Percentiles rank a stretch among this genome's conserved stretches.
phyloP scores from a whole-genome alignment of 192 early-diverging fungal species.

The Irineochytrium annulatum region DNA sequence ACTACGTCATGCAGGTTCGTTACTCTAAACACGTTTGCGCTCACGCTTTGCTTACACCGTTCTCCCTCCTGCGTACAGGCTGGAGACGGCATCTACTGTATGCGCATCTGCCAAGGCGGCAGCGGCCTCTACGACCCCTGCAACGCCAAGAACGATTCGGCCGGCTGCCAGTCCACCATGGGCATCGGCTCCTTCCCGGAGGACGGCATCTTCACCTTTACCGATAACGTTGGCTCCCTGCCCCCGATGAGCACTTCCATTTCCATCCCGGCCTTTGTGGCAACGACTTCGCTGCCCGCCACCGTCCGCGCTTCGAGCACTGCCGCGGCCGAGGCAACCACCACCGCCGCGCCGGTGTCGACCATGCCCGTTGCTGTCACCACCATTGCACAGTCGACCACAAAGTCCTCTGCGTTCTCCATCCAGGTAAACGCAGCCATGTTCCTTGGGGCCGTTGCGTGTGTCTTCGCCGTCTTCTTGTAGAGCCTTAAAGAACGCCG shows the following conservation, averaged over 20 bases:
- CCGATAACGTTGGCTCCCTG: background rate
- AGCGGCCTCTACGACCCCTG: conserved; percentile 9
- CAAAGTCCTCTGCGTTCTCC: background rate
- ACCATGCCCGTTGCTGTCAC: background rate
- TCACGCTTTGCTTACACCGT: no score
- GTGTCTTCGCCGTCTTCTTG: background rate
- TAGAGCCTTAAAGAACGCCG: background rate
- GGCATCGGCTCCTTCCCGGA: background rate
- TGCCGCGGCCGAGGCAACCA: background rate
- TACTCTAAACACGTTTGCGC: no score
- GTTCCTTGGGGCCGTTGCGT: background rate
- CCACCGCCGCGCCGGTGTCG: background rate
- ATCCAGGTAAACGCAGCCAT: background rate
- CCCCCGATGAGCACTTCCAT: background rate
- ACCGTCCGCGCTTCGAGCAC: background rate
- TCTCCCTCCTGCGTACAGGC: no score
- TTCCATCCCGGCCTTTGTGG: background rate
- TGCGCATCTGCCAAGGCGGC: conserved; percentile 19
- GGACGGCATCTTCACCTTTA: background rate
- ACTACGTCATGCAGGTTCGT: background rate
- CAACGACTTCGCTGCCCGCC: background rate
- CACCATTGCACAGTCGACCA: background rate
- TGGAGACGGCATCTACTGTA: conserved; percentile 25
- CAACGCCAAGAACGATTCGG: conserved; percentile 14
- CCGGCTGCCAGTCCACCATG: conserved; percentile 7